Base-by-base conservation (phyloP, 768 basidiomycete genomes). In the Collybia mongolica region DNA sequence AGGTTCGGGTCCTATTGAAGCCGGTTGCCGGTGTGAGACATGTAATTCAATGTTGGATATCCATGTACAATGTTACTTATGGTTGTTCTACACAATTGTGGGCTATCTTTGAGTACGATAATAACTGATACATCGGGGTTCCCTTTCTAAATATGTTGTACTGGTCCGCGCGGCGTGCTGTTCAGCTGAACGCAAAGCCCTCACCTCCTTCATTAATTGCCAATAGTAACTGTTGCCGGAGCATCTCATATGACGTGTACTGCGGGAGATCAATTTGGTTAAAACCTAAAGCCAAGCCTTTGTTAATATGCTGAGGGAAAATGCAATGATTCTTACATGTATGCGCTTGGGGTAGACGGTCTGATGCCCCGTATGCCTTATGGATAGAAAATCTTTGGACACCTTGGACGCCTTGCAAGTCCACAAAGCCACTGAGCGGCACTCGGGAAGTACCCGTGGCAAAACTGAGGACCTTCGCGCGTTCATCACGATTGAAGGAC, bases 151-250 rank as follows among this genome's bases (percentile, higher is more conserved):
- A 8, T 42, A 15, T 11, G 39, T 17, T n/a, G 17, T 6, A 41
- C 17, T 24, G 37, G 11, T 32, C 32, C 11, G 32, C 32, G 32
- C 14, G 32, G 32, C 2, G 32, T 2, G 32, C 22, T 35, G 23
- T 53, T 61, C 67, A 76, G 57, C 75, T 76, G 67, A 95, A 95
- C 46, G 92, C 96, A 67, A 98, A 98, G 39, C 93, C 93, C 73
- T 95, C 93, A 18, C 91, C 92, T 44, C 94, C 95, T 68, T 98
- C 97, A 60, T 90, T 93, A 63, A 98, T 96, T 29, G 96, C 93
- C 55, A 96, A 76, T 48, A 95, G 69, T 32, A 99, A 68, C 65
- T 92, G 92, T 55, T 90, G 89, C 22, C 97, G 84, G 54, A 99
- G 80, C 81, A 94, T 94, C 65, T 99, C 97, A 63, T 99, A 98